Evolutionary conservation across 2,329 filamentous ascomycete species (phyloP), one percentile per base, ranked within the genome.

Genomic region (Fusarium protoensiforme): DNA sequence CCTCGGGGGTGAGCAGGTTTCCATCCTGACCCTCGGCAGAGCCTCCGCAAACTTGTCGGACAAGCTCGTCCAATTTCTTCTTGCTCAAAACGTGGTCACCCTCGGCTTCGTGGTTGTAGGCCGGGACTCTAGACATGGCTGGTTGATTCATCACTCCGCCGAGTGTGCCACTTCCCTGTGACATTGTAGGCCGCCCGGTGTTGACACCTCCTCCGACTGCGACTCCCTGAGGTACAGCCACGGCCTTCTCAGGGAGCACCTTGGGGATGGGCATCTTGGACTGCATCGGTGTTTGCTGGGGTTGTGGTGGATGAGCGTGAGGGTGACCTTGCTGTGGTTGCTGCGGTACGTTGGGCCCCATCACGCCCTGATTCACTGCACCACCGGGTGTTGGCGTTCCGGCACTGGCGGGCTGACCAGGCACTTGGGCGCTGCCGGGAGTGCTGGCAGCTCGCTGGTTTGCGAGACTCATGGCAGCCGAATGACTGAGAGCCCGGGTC

Each of bases 61-160:
- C 95, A 39, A 99, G 88, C 81, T 98, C 96, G 79, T 99, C 95
- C 43, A 99, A 88, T 85, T 98, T 98, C 85, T 97, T 97, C 89
- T 98, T 98, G 85, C 93, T 97, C n/a, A 99, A 87, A 1, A 99
- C 93, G 48, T 95, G 92, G 78, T 98, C 95, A 29, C 94, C 95
- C 80, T 98, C 95, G 33, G 94, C 94, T 80, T 98, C 96, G 67
- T 98, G 91, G 65, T 94, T 93, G 81, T 94, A 97, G 0, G 92
- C 91, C 0, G 95, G 94, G 51, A 94, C 90, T 79, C 95, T 95
- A 64, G 92, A 86, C 69, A 98, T 89, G 3, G 94, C 94, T 0
- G 96, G 95, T 78, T 98, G 95, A 60, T 92, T 92, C 88, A 98
- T 93, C 58, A 96, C 92, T 61, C 95, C 95, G 61, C 93, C 93